These are phyloP conservation scores for Malus asiatica DNA, from an alignment of 306 rosid species.

Conservation along the genomic window DNA sequence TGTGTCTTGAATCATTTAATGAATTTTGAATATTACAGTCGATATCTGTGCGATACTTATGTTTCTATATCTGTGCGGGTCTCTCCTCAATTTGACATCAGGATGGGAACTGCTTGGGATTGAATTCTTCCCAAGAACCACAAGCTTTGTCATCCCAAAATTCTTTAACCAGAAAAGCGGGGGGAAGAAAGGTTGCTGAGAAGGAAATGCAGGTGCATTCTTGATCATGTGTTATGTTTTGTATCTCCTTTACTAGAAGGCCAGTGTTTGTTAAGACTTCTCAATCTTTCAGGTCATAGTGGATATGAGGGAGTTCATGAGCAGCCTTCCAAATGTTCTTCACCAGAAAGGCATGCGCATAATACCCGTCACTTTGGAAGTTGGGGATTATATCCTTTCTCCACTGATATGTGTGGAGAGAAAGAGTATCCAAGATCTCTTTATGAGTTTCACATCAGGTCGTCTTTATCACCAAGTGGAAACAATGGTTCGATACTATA, in stretches of 20 bases:
- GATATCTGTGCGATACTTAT: not conserved
- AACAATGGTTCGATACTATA: slow-evolving; percentile 89
- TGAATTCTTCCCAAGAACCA: slow-evolving; percentile 47
- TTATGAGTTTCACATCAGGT: slow-evolving; percentile 93
- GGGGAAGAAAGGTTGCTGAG: slow-evolving; percentile 76
- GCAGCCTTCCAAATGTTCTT: slow-evolving; percentile 97
- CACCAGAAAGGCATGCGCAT: slow-evolving; percentile 94
- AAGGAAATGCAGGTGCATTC: slow-evolving; percentile 75
- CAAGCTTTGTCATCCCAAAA: slow-evolving; percentile 45
- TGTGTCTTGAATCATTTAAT: not conserved
- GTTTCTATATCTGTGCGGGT: slow-evolving; percentile 10
- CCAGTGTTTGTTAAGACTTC: slow-evolving; percentile 16
- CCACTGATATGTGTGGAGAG: slow-evolving; percentile 94
- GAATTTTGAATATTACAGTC: not conserved
- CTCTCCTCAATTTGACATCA: slow-evolving; percentile 27
- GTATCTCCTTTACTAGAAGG: slow-evolving; percentile 5
- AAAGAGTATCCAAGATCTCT: slow-evolving; percentile 97
- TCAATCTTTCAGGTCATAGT: slow-evolving; percentile 71
- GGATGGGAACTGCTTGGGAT: slow-evolving; percentile 67
- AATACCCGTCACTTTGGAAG: slow-evolving; percentile 88
- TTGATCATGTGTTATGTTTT: not conserved
- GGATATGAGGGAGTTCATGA: slow-evolving; percentile 99
- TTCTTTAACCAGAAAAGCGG: slow-evolving; percentile 80
- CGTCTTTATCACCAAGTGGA: slow-evolving; percentile 96
- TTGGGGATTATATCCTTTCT: slow-evolving; percentile 94